phyloP scores from a whole-genome alignment of 164 flowering plant genomes.

The Saururus chinensis region DNA sequence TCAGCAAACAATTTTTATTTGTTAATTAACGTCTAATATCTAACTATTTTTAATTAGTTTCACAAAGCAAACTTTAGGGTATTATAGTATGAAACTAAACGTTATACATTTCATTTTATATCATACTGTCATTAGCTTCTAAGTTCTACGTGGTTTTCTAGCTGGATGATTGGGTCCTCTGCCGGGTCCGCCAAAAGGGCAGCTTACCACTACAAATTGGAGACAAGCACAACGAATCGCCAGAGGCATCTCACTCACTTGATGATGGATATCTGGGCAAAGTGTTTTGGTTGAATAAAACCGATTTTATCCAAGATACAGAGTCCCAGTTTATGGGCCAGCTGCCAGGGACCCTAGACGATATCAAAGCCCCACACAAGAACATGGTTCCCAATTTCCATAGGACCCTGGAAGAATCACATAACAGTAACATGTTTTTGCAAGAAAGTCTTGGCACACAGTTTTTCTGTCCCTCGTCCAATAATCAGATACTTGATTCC shows the following conservation, averaged over 20 bases:
- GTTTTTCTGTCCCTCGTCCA: constrained; percentile 3
- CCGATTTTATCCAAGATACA: constrained; percentile 3
- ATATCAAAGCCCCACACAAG: not conserved
- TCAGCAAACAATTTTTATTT: too few species aligned
- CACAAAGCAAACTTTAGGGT: not conserved
- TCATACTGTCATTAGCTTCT: not conserved
- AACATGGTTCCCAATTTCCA: constrained; percentile 3
- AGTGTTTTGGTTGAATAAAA: constrained; percentile 2
- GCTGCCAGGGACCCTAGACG: constrained; percentile 3
- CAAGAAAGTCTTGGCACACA: not conserved
- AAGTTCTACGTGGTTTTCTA: constrained; percentile 5
- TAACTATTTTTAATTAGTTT: too few species aligned
- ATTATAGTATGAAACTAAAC: too few species aligned
- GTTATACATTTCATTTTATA: too few species aligned
- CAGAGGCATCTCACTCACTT: constrained; percentile 2
- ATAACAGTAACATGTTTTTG: not conserved
- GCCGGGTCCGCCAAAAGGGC: constrained; percentile 24
- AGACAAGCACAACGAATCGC: constrained; percentile 4
- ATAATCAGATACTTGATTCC: constrained; percentile 10
- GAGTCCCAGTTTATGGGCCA: not conserved
- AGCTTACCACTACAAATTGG: constrained; percentile 2
- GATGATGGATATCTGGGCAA: constrained; percentile 4
- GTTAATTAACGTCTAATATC: too few species aligned
- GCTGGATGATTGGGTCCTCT: constrained; percentile 37
- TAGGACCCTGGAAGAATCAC: constrained; percentile 7